Percentiles rank a stretch among this genome's conserved stretches.
Conservation (phyloP, 257 asterid genomes). For the Ilex asprella region DNA sequence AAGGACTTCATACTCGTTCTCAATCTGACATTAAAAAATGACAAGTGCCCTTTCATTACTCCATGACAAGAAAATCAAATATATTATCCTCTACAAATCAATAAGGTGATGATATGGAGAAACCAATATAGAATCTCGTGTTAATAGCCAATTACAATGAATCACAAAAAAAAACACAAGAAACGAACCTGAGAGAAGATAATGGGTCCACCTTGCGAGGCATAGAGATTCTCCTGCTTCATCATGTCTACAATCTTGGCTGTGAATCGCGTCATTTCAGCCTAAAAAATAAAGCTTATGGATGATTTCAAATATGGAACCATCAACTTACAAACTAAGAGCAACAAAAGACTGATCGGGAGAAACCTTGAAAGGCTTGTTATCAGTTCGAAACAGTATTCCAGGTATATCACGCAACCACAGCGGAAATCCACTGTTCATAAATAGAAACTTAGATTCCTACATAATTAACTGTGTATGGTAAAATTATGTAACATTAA, state of each 20-base stretch:
- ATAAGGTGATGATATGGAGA: not conserved
- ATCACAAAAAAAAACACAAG: not conserved
- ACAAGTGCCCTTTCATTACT: not conserved
- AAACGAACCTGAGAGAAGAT: conserved; percentile 73
- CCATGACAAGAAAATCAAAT: not conserved
- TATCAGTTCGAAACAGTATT: conserved; percentile 64
- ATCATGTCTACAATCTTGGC: conserved; percentile 77
- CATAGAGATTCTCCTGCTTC: conserved; percentile 74
- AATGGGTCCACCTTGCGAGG: conserved; percentile 91
- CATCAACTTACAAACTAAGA: not conserved
- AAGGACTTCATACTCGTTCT: conserved; percentile 84
- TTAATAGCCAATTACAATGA: not conserved
- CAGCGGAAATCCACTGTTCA: conserved; percentile 82
- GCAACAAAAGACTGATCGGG: not conserved
- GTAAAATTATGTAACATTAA: not conserved
- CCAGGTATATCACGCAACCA: conserved; percentile 93
- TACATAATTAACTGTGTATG: not conserved
- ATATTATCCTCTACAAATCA: not conserved
- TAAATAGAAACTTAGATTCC: conserved; percentile 1
- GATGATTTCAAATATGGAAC: not conserved
- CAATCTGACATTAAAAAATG: conserved; percentile 41
- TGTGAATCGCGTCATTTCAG: conserved; percentile 86
- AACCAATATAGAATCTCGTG: not conserved
- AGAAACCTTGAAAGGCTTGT: conserved; percentile 71
- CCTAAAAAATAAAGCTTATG: conserved; percentile 30